Evolutionary conservation across 345 rosid species (phyloP).

Genomic region (Populus davidiana): DNA sequence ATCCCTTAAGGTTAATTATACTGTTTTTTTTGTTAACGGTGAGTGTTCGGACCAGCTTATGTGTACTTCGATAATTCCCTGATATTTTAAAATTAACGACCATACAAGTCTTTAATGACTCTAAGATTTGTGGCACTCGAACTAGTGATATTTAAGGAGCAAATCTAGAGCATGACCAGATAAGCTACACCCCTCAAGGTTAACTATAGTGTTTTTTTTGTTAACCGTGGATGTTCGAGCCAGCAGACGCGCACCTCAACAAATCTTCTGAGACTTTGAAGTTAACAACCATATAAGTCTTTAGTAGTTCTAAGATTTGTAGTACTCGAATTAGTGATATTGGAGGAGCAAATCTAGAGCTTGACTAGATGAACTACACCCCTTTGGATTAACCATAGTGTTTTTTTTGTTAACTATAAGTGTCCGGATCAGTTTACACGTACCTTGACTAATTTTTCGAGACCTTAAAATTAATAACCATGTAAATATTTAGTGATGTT

Average conservation of each 20-base stretch:
- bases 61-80: rapidly evolving
- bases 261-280: too few species aligned
- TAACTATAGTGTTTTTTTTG: too few species aligned
- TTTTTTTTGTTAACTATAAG: too few species aligned
- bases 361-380: too few species aligned
- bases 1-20: too few species aligned
- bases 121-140: too few species aligned
- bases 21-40: rapidly evolving
- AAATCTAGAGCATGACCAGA: rapidly evolving
- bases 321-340: too few species aligned
- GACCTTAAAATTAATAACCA: too few species aligned
- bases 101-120: rapidly evolving
- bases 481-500: rapidly evolving
- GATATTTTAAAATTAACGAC: too few species aligned
- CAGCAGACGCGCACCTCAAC: rapidly evolving
- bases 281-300: too few species aligned
- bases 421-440: rapidly evolving
- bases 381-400: rapidly evolving
- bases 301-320: rapidly evolving
- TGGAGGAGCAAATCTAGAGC: rapidly evolving
- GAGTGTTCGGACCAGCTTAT: too few species aligned
- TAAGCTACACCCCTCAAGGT: too few species aligned
- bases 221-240: rapidly evolving
- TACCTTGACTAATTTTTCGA: rapidly evolving
- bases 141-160: rapidly evolving